A percentile compares a stretch with the other conserved stretches of the same genome.
Conservation (phyloP, 2,329 filamentous ascomycete genomes). For the Graphilbum fragrans region DNA sequence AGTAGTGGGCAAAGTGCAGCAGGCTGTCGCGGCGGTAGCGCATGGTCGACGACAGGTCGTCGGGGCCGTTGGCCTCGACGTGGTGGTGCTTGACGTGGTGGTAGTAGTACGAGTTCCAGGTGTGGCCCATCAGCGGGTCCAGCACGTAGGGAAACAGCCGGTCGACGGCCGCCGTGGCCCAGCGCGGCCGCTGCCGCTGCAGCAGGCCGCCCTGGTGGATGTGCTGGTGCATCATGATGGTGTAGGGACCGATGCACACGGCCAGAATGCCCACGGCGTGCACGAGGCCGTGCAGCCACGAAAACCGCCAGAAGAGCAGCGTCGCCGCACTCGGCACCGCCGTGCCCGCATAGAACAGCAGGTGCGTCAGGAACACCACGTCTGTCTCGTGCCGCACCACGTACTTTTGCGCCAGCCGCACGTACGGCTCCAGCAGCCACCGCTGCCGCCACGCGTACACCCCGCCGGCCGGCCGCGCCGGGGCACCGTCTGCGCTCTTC, state of each 20-base stretch:
- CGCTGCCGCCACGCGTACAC: slow-evolving; percentile 35
- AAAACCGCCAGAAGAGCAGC: slow-evolving; percentile 53
- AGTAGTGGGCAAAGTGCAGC: slow-evolving; percentile 56
- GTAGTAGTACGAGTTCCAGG: slow-evolving; percentile 77
- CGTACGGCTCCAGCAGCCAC: slow-evolving; percentile 47
- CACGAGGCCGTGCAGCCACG: slow-evolving; percentile 52
- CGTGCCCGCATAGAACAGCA: slow-evolving; percentile 59
- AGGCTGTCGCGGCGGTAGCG: slow-evolving; percentile 62
- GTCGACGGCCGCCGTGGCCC: slow-evolving; percentile 36
- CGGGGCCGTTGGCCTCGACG: slow-evolving; percentile 64
- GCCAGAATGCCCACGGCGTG: slow-evolving; percentile 55
- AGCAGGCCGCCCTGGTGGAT: slow-evolving; percentile 67
- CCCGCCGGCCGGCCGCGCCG: slow-evolving; percentile 14
- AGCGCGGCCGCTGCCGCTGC: slow-evolving; percentile 35
- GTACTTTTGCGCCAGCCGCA: slow-evolving; percentile 33
- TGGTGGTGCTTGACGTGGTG: slow-evolving; percentile 83
- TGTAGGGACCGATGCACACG: slow-evolving; percentile 58
- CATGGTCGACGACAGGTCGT: slow-evolving; percentile 65
- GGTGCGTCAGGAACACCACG: slow-evolving; percentile 66
- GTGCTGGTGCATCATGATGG: slow-evolving; percentile 74
- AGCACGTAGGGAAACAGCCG: slow-evolving; percentile 57
- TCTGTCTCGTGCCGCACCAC: slow-evolving; percentile 57
- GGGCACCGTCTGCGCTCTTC: neutral
- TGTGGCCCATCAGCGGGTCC: slow-evolving; percentile 70
- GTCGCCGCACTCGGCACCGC: slow-evolving; percentile 53